Base-by-base conservation (phyloP, 306 rosid species). In the Argentina anserina region DNA sequence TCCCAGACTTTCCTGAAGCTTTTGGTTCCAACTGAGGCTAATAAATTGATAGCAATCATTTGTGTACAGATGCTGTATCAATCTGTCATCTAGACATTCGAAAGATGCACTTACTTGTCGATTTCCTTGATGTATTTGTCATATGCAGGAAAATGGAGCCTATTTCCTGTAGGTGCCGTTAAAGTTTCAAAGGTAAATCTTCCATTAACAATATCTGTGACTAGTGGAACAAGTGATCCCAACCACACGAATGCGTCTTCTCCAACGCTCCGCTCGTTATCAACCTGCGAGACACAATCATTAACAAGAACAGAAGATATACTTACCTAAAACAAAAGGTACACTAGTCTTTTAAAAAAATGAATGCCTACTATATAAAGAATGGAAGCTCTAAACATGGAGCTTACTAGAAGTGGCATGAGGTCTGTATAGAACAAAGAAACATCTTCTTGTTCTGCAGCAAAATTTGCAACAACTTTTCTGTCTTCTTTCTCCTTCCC, bases 171-270 rank as follows among this genome's bases (percentile, higher is more conserved):
- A 3, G 96, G 39, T 41, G 91, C 91, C 20, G 97, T 94, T 49
- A 94, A 78, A 79, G 89, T 80, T 83, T 91, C 97, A 69, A 91
- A 94, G 58, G 90, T 87, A 61, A 90, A 94, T 84, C 95, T 81
- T 67, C 84, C 93, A 75, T 90, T 94, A n/a, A 88, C 88, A 41
- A 87, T 81, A 75, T 94, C 99, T 20, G 91, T 73, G 62, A 77
- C 90, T 61, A 88, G 58, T 31, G 96, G 96, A 74, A 88, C 78
- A 62, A 88, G 49, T 28, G 96, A 89, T 52, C 87, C 97, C 78
- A 94, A 26, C 99, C 99, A 94, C 56, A 90, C 96, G 76, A 86
- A 94, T 65, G 93, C 91, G 76, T 94, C 96, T 87, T 94, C 99
- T 72, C 96, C 97, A 56, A 89, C 91, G 73, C 67, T 78, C 63